Conservation (phyloP, 2,329 filamentous ascomycete species). For the Penicillium sp. region DNA sequence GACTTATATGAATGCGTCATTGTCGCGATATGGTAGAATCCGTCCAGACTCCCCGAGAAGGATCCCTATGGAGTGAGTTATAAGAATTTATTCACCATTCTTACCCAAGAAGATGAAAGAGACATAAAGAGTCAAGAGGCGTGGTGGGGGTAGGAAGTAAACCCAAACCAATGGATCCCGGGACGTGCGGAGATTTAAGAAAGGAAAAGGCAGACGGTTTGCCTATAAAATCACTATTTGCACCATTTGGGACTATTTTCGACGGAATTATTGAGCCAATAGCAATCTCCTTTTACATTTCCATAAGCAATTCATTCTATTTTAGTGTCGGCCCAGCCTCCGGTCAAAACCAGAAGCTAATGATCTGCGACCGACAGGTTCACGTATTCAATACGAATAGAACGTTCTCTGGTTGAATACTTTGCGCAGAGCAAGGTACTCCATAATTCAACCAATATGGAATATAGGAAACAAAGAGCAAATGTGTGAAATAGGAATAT, state of each 20-base stretch:
- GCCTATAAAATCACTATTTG: not conserved
- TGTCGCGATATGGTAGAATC: conserved; percentile 6
- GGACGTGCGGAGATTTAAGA: conserved; percentile 28
- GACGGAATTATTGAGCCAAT: too few species aligned
- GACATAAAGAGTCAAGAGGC: not conserved
- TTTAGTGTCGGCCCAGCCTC: conserved; percentile 1
- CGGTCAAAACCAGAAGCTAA: not conserved
- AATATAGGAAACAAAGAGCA: too few species aligned
- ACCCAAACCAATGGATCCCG: conserved; percentile 24
- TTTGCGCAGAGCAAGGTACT: too few species aligned
- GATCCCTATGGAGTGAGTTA: not conserved
- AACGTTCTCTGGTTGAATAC: too few species aligned
- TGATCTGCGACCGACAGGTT: conserved; percentile 8
- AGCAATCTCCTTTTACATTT: not conserved
- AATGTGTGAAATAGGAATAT: not conserved
- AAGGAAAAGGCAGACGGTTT: not conserved
- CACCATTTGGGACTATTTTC: not conserved
- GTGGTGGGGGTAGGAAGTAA: conserved; percentile 15
- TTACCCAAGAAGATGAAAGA: not conserved
- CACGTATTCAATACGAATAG: not conserved
- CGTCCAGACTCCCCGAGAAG: not conserved
- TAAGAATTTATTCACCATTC: not conserved
- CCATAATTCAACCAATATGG: too few species aligned
- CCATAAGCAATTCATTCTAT: conserved; percentile 1
- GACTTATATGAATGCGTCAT: conserved; percentile 36